These are phyloP conservation scores for thale cress (Arabidopsis thaliana) DNA, from an alignment of 345 rosid species.

Conservation along the genomic window DNA sequence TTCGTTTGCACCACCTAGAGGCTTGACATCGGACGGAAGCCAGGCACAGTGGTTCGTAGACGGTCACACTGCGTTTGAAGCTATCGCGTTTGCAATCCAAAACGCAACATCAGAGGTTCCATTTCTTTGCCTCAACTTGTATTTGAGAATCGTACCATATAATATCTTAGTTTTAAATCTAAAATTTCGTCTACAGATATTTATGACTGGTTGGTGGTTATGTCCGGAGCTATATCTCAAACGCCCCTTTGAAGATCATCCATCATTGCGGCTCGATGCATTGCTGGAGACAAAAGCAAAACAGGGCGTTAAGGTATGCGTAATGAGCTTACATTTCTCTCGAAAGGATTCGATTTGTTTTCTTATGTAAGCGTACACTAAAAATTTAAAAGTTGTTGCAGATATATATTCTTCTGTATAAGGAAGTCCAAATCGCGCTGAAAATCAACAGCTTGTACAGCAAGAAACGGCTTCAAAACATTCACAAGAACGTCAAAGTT, in stretches of 20 bases:
- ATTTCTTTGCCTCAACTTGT: conserved; percentile 5
- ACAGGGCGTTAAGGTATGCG: conserved; percentile 80
- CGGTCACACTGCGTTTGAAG: conserved; percentile 91
- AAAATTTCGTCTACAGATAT: conserved; percentile 57
- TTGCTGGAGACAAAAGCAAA: conserved; percentile 86
- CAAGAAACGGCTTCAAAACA: conserved; percentile 71
- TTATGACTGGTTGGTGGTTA: conserved; percentile 98
- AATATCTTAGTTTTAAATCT: background rate
- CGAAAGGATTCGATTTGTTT: conserved; percentile 2
- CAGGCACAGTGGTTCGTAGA: conserved; percentile 93
- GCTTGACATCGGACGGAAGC: conserved; percentile 81
- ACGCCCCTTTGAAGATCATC: conserved; percentile 75
- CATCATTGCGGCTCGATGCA: conserved; percentile 72
- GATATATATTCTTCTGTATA: conserved; percentile 90
- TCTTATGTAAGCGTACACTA: background rate
- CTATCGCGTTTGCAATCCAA: conserved; percentile 82
- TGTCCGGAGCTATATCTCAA: conserved; percentile 91
- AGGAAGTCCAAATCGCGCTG: conserved; percentile 87
- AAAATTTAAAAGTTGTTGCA: conserved; percentile 42
- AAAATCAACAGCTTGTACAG: conserved; percentile 90
- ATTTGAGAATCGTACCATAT: background rate
- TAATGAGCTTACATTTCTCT: conserved; percentile 2
- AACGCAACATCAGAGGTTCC: conserved; percentile 84
- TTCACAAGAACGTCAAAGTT: conserved; percentile 85
- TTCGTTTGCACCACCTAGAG: conserved; percentile 87